These are phyloP conservation scores for Botrytis deweyae DNA, from an alignment of 2,329 filamentous ascomycete species.

Conservation along the genomic window DNA sequence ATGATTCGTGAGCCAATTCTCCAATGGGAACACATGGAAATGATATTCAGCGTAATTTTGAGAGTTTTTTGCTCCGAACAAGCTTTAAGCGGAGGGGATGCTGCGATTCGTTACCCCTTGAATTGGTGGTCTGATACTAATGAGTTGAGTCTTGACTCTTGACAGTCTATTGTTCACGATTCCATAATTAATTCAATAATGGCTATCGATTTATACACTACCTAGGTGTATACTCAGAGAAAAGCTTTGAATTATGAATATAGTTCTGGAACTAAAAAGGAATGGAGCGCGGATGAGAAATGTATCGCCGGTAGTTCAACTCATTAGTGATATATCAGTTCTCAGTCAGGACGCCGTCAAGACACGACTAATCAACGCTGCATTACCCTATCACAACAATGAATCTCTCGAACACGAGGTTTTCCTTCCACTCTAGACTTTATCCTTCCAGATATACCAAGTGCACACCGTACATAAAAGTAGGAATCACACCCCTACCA, in stretches of 20 bases:
- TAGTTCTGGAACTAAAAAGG: not conserved
- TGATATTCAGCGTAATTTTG: not conserved
- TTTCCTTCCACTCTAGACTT: not conserved
- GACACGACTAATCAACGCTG: not conserved
- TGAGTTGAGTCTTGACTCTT: not conserved
- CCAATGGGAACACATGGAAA: no score
- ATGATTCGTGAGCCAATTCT: not conserved
- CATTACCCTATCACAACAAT: not conserved
- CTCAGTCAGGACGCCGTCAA: not conserved
- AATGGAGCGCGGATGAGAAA: not conserved
- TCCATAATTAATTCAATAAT: not conserved
- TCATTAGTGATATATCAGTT: not conserved
- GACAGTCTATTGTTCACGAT: not conserved
- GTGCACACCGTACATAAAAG: not conserved
- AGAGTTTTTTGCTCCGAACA: not conserved
- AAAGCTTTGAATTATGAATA: not conserved
- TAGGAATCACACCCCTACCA: not conserved
- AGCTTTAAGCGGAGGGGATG: not conserved
- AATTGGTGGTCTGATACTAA: not conserved
- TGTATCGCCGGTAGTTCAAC: not conserved
- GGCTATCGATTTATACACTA: not conserved
- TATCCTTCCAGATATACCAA: not conserved
- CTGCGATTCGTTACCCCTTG: not conserved
- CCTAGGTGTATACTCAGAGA: not conserved
- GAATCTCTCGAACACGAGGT: not conserved